A percentile compares a stretch with the other conserved stretches of the same genome.
Conservation (phyloP, 345 rosid genomes). For the Kandelia obovata region DNA sequence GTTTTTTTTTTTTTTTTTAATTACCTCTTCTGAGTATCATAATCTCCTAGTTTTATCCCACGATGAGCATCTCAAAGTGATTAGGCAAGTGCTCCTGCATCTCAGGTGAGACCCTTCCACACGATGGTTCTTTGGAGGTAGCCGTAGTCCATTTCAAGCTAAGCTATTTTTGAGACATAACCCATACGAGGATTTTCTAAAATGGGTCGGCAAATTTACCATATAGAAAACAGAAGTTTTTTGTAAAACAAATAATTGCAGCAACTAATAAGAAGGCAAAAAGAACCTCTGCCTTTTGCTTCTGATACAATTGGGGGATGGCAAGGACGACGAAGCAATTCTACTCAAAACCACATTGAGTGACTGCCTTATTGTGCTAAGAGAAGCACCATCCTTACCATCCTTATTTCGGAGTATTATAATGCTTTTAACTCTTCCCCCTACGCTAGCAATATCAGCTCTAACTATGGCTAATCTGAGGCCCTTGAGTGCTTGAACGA, state of each 20-base stretch:
- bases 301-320: constrained; percentile 52
- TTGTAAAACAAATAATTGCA: not conserved
- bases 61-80: no score
- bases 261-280: constrained; percentile 41
- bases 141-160: no score
- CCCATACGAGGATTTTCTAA: no score
- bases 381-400: constrained; percentile 22
- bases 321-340: constrained; percentile 42
- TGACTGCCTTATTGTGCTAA: constrained; percentile 47
- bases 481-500: constrained; percentile 47
- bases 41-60: no score
- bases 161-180: no score
- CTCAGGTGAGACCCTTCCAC: no score
- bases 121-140: no score
- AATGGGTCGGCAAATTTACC: no score
- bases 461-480: constrained; percentile 46
- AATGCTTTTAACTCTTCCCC: constrained; percentile 67
- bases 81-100: no score
- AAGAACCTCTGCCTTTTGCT: constrained; percentile 91
- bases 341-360: constrained; percentile 39
- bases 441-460: constrained; percentile 63
- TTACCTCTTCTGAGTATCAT: no score
- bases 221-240: no score
- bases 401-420: constrained; percentile 45
- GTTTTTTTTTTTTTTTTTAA: no score